Evolutionary conservation across 768 basidiomycete species (phyloP).

Genomic region (Mrakia gelida): DNA sequence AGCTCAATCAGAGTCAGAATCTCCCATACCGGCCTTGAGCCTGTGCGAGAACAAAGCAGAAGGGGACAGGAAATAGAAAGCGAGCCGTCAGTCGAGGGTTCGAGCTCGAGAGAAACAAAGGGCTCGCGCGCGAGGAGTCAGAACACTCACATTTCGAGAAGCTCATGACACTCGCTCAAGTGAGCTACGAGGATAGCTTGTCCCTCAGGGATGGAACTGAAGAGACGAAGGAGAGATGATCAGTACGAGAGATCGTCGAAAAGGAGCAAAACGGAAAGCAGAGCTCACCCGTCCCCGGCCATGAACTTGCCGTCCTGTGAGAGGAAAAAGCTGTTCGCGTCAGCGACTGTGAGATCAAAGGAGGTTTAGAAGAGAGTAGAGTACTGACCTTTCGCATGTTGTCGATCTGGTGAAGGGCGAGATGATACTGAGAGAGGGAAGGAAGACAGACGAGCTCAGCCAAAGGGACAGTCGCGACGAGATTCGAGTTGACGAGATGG

Average conservation of each 20-base stretch:
- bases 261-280: not conserved
- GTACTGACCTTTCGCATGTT: constrained; percentile 59
- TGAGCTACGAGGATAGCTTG: constrained; percentile 96
- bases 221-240: not conserved
- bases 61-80: not conserved
- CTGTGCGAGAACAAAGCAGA: not conserved
- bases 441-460: constrained; percentile 36
- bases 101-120: not conserved
- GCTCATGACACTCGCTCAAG: constrained; percentile 90
- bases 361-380: not conserved
- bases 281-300: constrained; percentile 64
- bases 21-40: constrained; percentile 26
- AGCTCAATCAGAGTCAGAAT: constrained; percentile 21
- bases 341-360: not conserved
- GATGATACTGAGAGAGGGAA: constrained; percentile 39
- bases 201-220: constrained; percentile 71
- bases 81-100: no score
- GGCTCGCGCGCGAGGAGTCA: not conserved
- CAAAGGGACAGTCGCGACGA: constrained; percentile 5
- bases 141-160: constrained; percentile 71
- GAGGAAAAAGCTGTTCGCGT: not conserved
- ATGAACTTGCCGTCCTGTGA: constrained; percentile 78
- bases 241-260: not conserved
- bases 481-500: not conserved
- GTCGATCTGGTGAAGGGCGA: constrained; percentile 75